Evolutionary conservation across 768 basidiomycete genomes (phyloP), one percentile per base, ranked within the genome.

Genomic region (Cubamyces sp.): DNA sequence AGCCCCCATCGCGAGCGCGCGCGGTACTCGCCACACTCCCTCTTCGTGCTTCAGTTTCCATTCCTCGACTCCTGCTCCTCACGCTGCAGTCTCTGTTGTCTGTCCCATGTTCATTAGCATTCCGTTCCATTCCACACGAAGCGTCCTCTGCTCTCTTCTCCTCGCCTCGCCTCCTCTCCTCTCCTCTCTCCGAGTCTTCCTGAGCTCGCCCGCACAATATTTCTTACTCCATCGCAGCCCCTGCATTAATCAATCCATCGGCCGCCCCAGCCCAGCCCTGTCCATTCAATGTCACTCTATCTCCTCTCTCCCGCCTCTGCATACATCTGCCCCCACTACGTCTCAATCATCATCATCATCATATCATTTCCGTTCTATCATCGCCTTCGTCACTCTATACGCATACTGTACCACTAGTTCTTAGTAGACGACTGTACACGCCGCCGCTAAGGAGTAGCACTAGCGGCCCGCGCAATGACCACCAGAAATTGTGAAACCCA

Each of bases 341-440:
- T n/a, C n/a, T n/a, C n/a, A n/a, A 34, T 34, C 34, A 34, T 34
- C 34, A 6, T 9, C 34, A 34, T 34, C 34, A 34, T 34, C 34
- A 34, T 34, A 34, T 34, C 34, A 34, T 34, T 34, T 34, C 34
- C 34, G 34, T 34, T 9, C 11, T 34, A 34, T 34, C 34, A 34
- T 34, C 34, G 34, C 28, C n/a, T n/a, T 30, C 28, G 28, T 30
- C 28, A 15, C 48, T 26, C 50, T 19, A 46, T 54, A 53, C 57
- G 47, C 30, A 19, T 57, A 57, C 43, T 61, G 60, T 61, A 61
- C 60, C 15, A 48, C 23, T 60, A 60, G 39, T 49, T 34, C 11
- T 6, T 7, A 40, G 16, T 45, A 53, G 23, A 45, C 43, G 34
- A 34, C 34, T 34, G 34, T 34, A 34, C 34, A 34, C 34, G 34